phyloP scores from a whole-genome alignment of 73 alveolate species.

The Uronychia setigera region DNA sequence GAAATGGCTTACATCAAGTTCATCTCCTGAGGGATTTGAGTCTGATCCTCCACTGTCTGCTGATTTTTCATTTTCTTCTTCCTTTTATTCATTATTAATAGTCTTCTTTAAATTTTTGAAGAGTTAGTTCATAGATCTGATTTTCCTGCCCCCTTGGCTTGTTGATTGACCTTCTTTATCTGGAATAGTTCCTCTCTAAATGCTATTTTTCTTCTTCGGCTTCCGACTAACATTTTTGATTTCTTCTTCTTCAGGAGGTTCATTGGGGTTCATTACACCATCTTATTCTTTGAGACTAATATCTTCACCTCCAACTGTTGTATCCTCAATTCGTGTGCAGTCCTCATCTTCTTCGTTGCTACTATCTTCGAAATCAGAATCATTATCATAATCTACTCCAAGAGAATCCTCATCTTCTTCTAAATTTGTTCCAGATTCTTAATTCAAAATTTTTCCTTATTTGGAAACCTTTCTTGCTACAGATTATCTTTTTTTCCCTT shows the following conservation, averaged over 20 bases:
- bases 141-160: neutral
- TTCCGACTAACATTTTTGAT: too few species aligned
- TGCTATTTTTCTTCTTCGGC: neutral
- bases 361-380: neutral
- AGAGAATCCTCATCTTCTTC: neutral
- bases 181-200: neutral
- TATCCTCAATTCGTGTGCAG: too few species aligned
- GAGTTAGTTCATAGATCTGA: neutral
- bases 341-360: neutral
- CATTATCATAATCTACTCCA: neutral
- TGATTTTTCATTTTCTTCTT: neutral
- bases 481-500: too few species aligned
- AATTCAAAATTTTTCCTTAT: neutral
- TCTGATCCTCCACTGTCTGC: neutral
- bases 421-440: neutral
- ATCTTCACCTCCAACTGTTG: neutral
- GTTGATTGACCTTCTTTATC: neutral
- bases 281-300: neutral
- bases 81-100: neutral
- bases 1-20: neutral
- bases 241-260: too few species aligned
- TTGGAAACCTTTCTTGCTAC: neutral
- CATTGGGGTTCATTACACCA: neutral
- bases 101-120: neutral
- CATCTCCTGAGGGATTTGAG: conserved; percentile 2